phyloP scores from a whole-genome alignment of 2,329 filamentous ascomycete genomes.

The Kalmusia sp. region DNA sequence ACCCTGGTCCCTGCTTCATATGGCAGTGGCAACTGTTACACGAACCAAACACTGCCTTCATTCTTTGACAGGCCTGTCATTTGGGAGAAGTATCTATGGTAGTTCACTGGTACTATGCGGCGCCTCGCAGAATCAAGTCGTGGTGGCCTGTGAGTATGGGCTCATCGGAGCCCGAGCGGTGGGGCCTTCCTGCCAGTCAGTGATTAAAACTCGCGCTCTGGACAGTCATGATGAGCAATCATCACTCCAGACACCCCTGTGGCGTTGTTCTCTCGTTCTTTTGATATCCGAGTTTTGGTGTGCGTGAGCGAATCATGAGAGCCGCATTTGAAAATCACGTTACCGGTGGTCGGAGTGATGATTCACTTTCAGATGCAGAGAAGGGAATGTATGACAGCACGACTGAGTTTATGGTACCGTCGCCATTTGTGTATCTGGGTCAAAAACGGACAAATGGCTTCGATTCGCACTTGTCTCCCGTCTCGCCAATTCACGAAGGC shows the following conservation, averaged over 20 bases:
- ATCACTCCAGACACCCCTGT: constrained; percentile 30
- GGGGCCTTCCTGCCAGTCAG: constrained; percentile 26
- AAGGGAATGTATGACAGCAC: constrained; percentile 40
- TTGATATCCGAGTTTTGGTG: constrained; percentile 17
- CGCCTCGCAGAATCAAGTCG: constrained; percentile 3
- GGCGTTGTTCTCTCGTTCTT: constrained; percentile 23
- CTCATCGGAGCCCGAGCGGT: constrained; percentile 21
- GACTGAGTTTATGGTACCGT: constrained; percentile 28
- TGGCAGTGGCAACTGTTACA: constrained; percentile 1
- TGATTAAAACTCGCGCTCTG: constrained; percentile 36
- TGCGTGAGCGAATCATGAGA: constrained; percentile 27
- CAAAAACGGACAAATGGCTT: constrained; percentile 17
- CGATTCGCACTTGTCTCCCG: constrained; percentile 22
- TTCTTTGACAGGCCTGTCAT: not conserved
- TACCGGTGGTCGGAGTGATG: constrained; percentile 21
- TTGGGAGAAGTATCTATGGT: constrained; percentile 5
- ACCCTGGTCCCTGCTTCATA: not conserved
- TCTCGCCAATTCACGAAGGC: constrained; percentile 41
- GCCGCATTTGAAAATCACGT: constrained; percentile 23
- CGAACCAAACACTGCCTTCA: not conserved
- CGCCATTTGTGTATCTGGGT: constrained; percentile 35
- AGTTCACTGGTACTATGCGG: constrained; percentile 6
- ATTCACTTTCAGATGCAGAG: constrained; percentile 41
- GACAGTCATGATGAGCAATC: constrained; percentile 17
- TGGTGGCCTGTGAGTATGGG: not conserved